A percentile compares a stretch with the other conserved stretches of the same genome.
Evolutionary conservation across 1,284 basidiomycete species (phyloP).

Genomic region (Apiotrichum gracile): DNA sequence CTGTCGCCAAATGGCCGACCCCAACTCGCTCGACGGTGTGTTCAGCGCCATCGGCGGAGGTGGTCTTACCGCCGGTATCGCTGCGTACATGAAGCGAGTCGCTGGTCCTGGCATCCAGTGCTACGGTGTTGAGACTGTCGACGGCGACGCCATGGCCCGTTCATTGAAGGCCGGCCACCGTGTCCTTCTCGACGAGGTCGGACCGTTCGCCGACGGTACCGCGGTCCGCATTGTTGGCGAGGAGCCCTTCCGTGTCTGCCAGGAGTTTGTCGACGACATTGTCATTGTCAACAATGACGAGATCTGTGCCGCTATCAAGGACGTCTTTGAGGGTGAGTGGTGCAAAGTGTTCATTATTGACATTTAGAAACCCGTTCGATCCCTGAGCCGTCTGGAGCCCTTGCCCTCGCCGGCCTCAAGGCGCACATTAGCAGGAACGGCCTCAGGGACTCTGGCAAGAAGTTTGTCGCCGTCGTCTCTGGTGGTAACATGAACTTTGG

Average conservation of each 20-base stretch:
- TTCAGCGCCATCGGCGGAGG: conserved; percentile 92
- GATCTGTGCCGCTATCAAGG: conserved; percentile 97
- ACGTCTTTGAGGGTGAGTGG: conserved; percentile 86
- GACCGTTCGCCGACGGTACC: conserved; percentile 97
- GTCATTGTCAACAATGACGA: conserved; percentile 90
- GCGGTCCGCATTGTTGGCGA: conserved; percentile 95
- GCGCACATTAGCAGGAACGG: conserved; percentile 76
- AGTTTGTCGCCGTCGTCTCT: conserved; percentile 84
- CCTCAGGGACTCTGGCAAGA: conserved; percentile 73
- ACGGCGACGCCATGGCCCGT: conserved; percentile 86
- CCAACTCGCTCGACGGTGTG: conserved; percentile 72
- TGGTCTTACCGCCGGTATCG: conserved; percentile 81
- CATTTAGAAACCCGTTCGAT: conserved; percentile 84
- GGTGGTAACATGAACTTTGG: conserved; percentile 99
- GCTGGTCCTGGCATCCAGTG: conserved; percentile 78
- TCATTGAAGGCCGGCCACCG: conserved; percentile 73
- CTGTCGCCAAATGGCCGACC: conserved; percentile 71
- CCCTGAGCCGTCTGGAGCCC: conserved; percentile 95
- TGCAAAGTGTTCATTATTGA: background rate
- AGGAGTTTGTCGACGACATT: conserved; percentile 75
- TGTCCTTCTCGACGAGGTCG: conserved; percentile 80
- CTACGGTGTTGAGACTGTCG: conserved; percentile 89
- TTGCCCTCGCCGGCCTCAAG: conserved; percentile 88
- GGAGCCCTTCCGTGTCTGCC: conserved; percentile 89
- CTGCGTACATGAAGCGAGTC: conserved; percentile 88